phyloP scores from a whole-genome alignment of 2,329 filamentous ascomycete genomes.

The Alternaria gansuensis region DNA sequence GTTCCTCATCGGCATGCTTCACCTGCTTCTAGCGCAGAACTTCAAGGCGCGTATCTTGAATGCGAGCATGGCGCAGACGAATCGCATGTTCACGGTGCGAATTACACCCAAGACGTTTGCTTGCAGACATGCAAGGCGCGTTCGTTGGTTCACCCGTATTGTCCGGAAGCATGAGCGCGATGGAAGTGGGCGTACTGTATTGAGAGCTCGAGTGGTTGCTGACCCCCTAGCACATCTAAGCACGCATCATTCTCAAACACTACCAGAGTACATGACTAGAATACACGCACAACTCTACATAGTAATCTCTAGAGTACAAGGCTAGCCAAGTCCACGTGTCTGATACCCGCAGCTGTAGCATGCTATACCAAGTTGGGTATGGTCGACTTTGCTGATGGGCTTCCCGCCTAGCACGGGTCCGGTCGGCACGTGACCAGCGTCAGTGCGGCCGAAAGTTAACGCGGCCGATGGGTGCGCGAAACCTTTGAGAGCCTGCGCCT shows the following conservation, averaged over 20 bases:
- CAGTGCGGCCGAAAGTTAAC: constrained; percentile 32
- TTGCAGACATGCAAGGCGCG: background rate
- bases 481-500: constrained; percentile 30
- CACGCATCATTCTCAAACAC: background rate
- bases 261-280: constrained; percentile 6
- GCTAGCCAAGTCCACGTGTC: constrained; percentile 4
- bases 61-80: constrained; percentile 2
- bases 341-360: constrained; percentile 8
- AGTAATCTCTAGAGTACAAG: background rate
- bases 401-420: constrained; percentile 17
- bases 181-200: background rate
- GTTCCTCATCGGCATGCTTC: constrained; percentile 32
- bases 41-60: constrained; percentile 20
- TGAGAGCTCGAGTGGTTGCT: background rate
- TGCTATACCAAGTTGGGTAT: constrained; percentile 10
- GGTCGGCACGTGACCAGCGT: constrained; percentile 24
- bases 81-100: background rate
- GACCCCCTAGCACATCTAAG: background rate
- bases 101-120: background rate
- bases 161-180: background rate
- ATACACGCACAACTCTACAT: background rate
- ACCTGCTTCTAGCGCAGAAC: constrained; percentile 31
- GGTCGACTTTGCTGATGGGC: constrained; percentile 9
- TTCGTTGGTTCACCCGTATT: background rate
- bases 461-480: constrained; percentile 31